phyloP scores from a whole-genome alignment of 2,329 filamentous ascomycete species.

The Spiromastix sp. region DNA sequence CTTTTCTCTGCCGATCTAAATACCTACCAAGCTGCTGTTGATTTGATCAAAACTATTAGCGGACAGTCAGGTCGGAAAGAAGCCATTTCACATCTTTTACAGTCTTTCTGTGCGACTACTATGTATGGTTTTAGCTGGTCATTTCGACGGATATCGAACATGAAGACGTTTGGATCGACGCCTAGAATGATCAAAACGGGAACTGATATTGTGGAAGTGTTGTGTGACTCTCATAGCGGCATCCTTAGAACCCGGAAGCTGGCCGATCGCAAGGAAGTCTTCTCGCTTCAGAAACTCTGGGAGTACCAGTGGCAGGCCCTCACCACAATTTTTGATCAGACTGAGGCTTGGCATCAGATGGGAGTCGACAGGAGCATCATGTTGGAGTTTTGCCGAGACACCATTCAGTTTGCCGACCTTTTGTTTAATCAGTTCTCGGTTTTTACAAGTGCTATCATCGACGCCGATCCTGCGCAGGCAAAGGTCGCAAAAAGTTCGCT shows the following conservation, averaged over 20 bases:
- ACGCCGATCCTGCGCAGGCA: conserved; percentile 30
- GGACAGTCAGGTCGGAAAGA: conserved; percentile 54
- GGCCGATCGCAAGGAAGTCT: conserved; percentile 47
- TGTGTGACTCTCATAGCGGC: conserved; percentile 54
- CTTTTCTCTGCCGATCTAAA: conserved; percentile 72
- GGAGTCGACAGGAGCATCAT: conserved; percentile 63
- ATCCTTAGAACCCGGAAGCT: conserved; percentile 50
- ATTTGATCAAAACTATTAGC: conserved; percentile 74
- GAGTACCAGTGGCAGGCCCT: conserved; percentile 71
- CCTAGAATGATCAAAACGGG: conserved; percentile 51
- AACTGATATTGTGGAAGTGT: conserved; percentile 51
- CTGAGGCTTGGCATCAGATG: conserved; percentile 68
- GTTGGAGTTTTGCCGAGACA: conserved; percentile 88
- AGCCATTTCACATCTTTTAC: conserved; percentile 51
- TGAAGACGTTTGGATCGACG: conserved; percentile 50
- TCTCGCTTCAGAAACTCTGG: conserved; percentile 70
- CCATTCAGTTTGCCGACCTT: conserved; percentile 84
- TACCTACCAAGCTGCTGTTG: conserved; percentile 69
- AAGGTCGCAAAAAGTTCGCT: conserved; percentile 41
- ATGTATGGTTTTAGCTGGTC: conserved; percentile 48
- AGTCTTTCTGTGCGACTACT: conserved; percentile 45
- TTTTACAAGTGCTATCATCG: conserved; percentile 59
- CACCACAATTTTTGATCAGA: conserved; percentile 69
- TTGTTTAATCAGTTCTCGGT: conserved; percentile 78
- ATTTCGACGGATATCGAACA: conserved; percentile 44